phyloP scores from a whole-genome alignment of 768 basidiomycete species.

The Infundibulicybe gibba region DNA sequence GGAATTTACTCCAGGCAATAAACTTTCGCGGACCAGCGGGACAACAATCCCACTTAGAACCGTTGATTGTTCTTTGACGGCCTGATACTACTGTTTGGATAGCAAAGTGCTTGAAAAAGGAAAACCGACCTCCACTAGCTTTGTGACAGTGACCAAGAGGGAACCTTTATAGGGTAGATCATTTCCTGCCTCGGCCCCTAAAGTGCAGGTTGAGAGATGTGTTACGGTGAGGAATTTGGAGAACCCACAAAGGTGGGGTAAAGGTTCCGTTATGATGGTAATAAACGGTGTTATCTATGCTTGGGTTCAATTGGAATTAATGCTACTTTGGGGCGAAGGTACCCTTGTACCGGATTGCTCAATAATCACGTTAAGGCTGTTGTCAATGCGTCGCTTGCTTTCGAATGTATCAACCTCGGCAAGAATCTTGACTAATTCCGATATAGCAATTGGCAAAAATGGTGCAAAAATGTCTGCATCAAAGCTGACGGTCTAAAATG shows the following conservation, averaged over 20 bases:
- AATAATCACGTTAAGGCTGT: conserved; percentile 67
- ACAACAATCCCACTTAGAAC: conserved; percentile 52
- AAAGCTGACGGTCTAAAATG: conserved; percentile 58
- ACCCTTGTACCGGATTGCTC: conserved; percentile 46
- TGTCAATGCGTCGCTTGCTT: conserved; percentile 71
- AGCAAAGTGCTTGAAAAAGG: neutral
- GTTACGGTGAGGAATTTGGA: neutral
- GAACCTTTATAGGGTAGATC: conserved; percentile 72
- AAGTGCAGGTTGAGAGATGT: conserved; percentile 3
- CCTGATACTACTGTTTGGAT: conserved; percentile 31
- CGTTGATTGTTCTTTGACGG: conserved; percentile 60
- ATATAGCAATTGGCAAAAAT: conserved; percentile 55
- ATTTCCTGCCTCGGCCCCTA: conserved; percentile 67
- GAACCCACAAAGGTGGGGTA: conserved; percentile 69
- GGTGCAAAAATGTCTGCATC: conserved; percentile 62
- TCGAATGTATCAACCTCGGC: conserved; percentile 74
- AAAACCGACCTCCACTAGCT: conserved; percentile 59
- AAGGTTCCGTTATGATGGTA: conserved; percentile 52
- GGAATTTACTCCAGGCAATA: conserved; percentile 47
- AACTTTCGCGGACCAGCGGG: conserved; percentile 62
- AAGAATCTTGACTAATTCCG: conserved; percentile 67
- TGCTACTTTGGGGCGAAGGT: conserved; percentile 6
- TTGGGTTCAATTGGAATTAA: neutral
- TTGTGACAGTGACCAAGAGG: conserved; percentile 66
- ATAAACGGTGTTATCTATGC: conserved; percentile 67